Evolutionary conservation across 306 rosid genomes (phyloP).

Genomic region (Trifolium repens): DNA sequence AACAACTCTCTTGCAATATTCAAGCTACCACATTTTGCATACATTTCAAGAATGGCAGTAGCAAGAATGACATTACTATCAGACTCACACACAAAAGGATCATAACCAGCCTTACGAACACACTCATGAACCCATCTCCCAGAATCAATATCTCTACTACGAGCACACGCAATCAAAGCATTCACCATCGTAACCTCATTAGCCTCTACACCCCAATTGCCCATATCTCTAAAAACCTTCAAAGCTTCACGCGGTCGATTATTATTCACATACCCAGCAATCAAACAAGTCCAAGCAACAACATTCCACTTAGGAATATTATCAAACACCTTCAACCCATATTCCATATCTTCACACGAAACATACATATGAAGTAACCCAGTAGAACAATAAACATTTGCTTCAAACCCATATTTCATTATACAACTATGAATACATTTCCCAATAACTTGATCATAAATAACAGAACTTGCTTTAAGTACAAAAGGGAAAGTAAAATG

Average conservation of each 20-base stretch:
- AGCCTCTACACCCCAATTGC: slow-evolving; percentile 52
- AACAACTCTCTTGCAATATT: slow-evolving; percentile 63
- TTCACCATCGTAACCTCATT: slow-evolving; percentile 79
- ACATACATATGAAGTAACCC: slow-evolving; percentile 68
- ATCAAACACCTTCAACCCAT: slow-evolving; percentile 66
- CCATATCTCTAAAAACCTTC: slow-evolving; percentile 61
- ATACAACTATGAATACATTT: slow-evolving; percentile 60
- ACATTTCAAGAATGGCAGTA: slow-evolving; percentile 72
- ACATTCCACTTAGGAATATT: slow-evolving; percentile 68
- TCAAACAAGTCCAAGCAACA: slow-evolving; percentile 83
- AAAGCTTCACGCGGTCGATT: slow-evolving; percentile 49
- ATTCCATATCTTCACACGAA: slow-evolving; percentile 49
- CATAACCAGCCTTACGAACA: slow-evolving; percentile 57
- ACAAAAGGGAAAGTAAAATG: slow-evolving; percentile 79
- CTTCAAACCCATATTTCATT: slow-evolving; percentile 68
- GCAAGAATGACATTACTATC: slow-evolving; percentile 65
- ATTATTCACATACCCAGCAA: slow-evolving; percentile 61
- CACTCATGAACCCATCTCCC: slow-evolving; percentile 60
- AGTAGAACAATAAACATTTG: slow-evolving; percentile 58
- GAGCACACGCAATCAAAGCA: slow-evolving; percentile 76
- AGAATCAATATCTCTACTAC: slow-evolving; percentile 57
- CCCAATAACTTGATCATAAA: slow-evolving; percentile 47
- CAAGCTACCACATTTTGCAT: slow-evolving; percentile 77
- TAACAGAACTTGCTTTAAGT: slow-evolving; percentile 61
- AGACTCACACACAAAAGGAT: slow-evolving; percentile 53